Base-by-base conservation (phyloP, 2,329 filamentous ascomycete species). In the Hymenoscyphus salicellus region DNA sequence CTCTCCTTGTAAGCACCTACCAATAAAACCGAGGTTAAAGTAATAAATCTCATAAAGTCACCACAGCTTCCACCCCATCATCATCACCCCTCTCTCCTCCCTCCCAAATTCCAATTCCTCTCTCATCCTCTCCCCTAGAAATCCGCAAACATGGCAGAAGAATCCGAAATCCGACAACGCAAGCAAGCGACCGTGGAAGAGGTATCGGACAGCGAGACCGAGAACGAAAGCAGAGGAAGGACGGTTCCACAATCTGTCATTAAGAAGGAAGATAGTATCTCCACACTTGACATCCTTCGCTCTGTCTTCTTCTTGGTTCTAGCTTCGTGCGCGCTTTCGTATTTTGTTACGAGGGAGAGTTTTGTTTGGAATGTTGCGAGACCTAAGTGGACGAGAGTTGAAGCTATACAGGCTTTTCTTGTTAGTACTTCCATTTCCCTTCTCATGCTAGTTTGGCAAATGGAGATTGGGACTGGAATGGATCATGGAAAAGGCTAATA, bases 291-390 rank as follows among this genome's bases (percentile, higher is more conserved):
- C 43, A 61, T 72, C 6, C 56, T 70, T 4, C 70, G 74, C 28
- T 65, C 69, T 0, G 46, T 76, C n/a, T 71, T 70, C 16, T 73
- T 75, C 32, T 4, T 75, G 1, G 5, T 72, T 0, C 60, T 76
- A 5, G 67, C 67, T 1, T 69, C 67, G 23, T 65, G 69, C 38
- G 69, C 71, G 5, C 38, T 73, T 5, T 70, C 66, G 30, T 76
- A 75, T 66, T 72, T 76, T 59, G 65, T 76, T 8, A 76, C 74
- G 11, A 61, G 70, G 36, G 68, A 76, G n/a, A 72, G 67, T 52
- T 70, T 71, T 20, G 43, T 69, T 14, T 75, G 72, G 73, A 69
- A 69, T 7, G 46, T 72, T 3, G 64, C 70, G 52, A 67, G 72
- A 36, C 73, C 74, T 10, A 60, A 64, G 23, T 75, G 71, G 68